Conservation (phyloP, 768 basidiomycete genomes). For the Mrakia hoshinonis region DNA sequence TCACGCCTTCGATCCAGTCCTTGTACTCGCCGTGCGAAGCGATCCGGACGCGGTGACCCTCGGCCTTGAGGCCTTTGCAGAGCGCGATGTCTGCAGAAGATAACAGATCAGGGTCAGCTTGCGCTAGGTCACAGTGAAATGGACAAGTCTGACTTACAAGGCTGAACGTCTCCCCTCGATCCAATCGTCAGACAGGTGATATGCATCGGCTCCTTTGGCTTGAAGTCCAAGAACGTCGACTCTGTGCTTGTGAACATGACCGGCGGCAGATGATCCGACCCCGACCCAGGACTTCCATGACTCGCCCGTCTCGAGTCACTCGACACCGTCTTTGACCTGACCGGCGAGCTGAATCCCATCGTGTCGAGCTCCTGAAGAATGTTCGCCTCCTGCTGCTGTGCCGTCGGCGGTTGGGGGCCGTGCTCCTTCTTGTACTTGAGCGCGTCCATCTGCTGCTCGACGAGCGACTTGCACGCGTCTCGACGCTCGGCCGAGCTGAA, state of each 20-base stretch:
- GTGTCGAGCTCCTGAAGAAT: constrained; percentile 75
- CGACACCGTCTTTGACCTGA: constrained; percentile 30
- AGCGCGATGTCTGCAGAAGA: constrained; percentile 60
- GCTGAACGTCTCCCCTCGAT: constrained; percentile 93
- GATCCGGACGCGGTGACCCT: constrained; percentile 81
- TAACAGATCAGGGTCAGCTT: not conserved
- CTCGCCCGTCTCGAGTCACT: constrained; percentile 41
- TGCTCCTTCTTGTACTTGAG: constrained; percentile 33
- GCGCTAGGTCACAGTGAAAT: not conserved
- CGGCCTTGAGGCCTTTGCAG: constrained; percentile 60
- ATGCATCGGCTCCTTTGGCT: constrained; percentile 70
- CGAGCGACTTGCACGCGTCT: constrained; percentile 60
- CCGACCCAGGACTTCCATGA: constrained; percentile 43
- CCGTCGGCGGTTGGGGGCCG: constrained; percentile 45
- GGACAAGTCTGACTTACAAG: constrained; percentile 44
- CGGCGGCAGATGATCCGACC: constrained; percentile 67
- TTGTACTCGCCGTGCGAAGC: constrained; percentile 93
- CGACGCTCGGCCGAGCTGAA: constrained; percentile 74
- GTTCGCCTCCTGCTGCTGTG: constrained; percentile 57
- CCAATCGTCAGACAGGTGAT: constrained; percentile 96
- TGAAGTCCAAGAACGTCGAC: constrained; percentile 93
- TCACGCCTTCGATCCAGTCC: constrained; percentile 87
- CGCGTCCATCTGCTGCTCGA: constrained; percentile 75
- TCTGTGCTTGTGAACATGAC: constrained; percentile 95
- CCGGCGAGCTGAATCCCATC: constrained; percentile 7